Evolutionary conservation across 805 yeast genomes (phyloP).

Genomic region (Tetrapisispora taiwanensis): DNA sequence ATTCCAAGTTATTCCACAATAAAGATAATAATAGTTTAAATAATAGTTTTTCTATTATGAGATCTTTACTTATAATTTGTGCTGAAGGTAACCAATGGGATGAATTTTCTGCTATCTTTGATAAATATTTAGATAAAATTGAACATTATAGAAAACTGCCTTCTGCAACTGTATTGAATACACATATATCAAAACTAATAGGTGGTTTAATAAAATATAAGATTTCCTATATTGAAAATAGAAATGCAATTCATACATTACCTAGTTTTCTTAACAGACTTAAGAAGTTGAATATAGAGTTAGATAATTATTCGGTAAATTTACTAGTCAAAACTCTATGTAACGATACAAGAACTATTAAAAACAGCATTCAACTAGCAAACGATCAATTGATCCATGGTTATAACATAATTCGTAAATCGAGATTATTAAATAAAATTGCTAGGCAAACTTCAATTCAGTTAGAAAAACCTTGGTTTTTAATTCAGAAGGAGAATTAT

Average conservation of each 20-base stretch:
- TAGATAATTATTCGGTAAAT: slow-evolving; percentile 28
- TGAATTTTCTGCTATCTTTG: slow-evolving; percentile 17
- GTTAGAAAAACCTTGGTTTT: slow-evolving; percentile 13
- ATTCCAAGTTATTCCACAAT: slow-evolving; percentile 21
- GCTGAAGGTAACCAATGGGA: slow-evolving; percentile 29
- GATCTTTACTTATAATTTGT: slow-evolving; percentile 25
- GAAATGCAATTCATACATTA: slow-evolving; percentile 10
- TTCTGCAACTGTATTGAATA: slow-evolving; percentile 15
- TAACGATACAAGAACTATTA: slow-evolving; percentile 21
- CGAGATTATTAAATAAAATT: slow-evolving; percentile 13
- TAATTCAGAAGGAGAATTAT: slow-evolving; percentile 13
- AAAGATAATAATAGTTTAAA: slow-evolving; percentile 17
- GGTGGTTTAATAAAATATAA: slow-evolving; percentile 19
- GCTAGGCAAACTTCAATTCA: slow-evolving; percentile 9
- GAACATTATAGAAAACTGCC: slow-evolving; percentile 14
- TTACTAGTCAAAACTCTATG: slow-evolving; percentile 23
- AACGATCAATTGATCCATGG: slow-evolving; percentile 32
- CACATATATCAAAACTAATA: slow-evolving; percentile 11
- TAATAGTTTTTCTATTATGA: slow-evolving; percentile 23
- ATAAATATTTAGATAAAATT: slow-evolving; percentile 13
- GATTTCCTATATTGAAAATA: slow-evolving; percentile 13
- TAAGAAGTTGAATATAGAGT: slow-evolving; percentile 18
- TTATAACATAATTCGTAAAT: slow-evolving; percentile 23
- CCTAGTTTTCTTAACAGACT: slow-evolving; percentile 16
- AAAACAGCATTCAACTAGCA: slow-evolving; percentile 22